Conservation (phyloP, 306 rosid genomes). For the Citrullus amarus region DNA sequence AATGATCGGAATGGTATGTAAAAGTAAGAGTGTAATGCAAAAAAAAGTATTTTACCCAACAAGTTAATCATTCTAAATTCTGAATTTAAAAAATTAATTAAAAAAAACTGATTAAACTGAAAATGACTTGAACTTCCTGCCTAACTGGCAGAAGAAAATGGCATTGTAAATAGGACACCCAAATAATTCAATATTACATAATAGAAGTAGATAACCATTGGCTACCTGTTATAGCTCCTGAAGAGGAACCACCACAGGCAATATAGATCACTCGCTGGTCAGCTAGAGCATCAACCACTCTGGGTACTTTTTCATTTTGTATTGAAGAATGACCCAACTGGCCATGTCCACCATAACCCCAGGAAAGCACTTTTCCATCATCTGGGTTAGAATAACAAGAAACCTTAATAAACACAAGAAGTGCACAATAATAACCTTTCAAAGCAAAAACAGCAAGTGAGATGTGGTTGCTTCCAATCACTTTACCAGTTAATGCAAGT, state of each 20-base stretch:
- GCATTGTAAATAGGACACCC: not conserved
- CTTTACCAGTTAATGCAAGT: slow-evolving; percentile 76
- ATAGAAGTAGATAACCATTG: not conserved
- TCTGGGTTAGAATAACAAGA: slow-evolving; percentile 26
- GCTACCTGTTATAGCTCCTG: slow-evolving; percentile 80
- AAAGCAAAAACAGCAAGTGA: slow-evolving; percentile 4
- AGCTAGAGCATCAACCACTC: slow-evolving; percentile 50
- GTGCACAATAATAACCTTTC: not conserved
- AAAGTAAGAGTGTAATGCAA: not conserved
- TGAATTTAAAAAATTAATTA: not conserved
- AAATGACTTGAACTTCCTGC: not conserved
- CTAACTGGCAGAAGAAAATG: not conserved
- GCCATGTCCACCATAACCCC: slow-evolving; percentile 97
- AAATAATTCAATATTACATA: not conserved
- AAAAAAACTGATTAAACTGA: not conserved
- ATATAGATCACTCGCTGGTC: slow-evolving; percentile 41
- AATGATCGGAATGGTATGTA: not conserved
- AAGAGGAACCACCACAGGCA: slow-evolving; percentile 81
- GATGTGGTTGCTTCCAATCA: not conserved
- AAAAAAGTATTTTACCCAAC: not conserved
- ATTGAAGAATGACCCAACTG: slow-evolving; percentile 80
- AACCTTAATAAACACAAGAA: not conserved
- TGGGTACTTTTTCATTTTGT: slow-evolving; percentile 52
- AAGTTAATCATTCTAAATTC: not conserved
- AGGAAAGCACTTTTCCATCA: slow-evolving; percentile 84